phyloP scores from a whole-genome alignment of 305 asterid genomes.

The Salvia sclarea region DNA sequence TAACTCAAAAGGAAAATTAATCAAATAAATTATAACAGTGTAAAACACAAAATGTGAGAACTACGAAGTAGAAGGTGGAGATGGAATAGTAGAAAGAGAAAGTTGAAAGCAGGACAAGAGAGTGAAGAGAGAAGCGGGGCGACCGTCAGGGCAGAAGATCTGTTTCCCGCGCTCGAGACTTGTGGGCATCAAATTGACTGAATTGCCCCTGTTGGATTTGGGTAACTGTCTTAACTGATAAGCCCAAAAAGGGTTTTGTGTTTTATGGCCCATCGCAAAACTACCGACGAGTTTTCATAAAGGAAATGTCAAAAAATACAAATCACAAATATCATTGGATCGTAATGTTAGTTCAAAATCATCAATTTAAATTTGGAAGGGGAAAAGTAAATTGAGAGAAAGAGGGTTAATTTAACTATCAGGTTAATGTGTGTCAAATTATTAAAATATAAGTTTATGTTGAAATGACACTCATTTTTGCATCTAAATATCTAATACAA shows the following conservation, averaged over 20 bases:
- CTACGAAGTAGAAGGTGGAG: background rate
- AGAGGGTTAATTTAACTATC: too few relatives aligned
- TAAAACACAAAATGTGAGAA: background rate
- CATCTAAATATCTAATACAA: too few relatives aligned
- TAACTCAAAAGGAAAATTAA: constrained; percentile 1
- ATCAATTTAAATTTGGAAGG: too few relatives aligned
- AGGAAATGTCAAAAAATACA: too few relatives aligned
- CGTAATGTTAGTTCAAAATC: too few relatives aligned
- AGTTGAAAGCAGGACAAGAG: background rate
- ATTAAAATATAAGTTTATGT: too few relatives aligned
- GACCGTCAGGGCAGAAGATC: background rate
- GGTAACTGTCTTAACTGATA: background rate
- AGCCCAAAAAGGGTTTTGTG: background rate
- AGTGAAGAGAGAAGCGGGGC: background rate
- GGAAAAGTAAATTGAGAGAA: too few relatives aligned
- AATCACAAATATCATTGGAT: too few relatives aligned
- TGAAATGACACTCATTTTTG: too few relatives aligned
- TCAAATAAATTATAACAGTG: background rate
- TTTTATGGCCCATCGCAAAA: too few relatives aligned
- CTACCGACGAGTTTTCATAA: too few relatives aligned
- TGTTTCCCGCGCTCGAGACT: constrained; percentile 43
- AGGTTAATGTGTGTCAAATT: too few relatives aligned
- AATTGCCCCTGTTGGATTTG: constrained; percentile 4
- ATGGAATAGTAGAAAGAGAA: constrained; percentile 10
- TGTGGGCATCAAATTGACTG: constrained; percentile 13